Percentiles rank a stretch among this genome's conserved stretches.
Conservation (phyloP, 192 early-diverging fungal genomes). For the Gaertneriomyces semiglobifer region DNA sequence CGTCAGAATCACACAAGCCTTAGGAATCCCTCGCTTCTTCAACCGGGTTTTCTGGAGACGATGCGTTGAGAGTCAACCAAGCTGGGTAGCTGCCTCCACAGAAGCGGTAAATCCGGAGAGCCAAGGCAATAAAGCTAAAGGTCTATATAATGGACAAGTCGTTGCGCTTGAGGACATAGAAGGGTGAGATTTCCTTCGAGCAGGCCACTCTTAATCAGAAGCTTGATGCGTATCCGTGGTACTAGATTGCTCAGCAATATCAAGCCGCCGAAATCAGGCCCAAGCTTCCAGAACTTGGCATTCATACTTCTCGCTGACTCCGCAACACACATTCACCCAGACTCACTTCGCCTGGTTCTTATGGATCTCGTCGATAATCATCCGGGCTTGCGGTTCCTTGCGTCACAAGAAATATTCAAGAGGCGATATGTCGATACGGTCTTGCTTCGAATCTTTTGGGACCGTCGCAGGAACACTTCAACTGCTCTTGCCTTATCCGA, state of each 20-base stretch:
- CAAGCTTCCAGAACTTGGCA: not conserved
- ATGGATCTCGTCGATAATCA: slow-evolving; percentile 70
- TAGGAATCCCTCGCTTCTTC: slow-evolving; percentile 18
- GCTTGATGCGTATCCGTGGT: slow-evolving; percentile 42
- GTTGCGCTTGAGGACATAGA: slow-evolving; percentile 12
- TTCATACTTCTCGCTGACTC: not conserved
- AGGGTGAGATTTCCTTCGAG: slow-evolving; percentile 38
- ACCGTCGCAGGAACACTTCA: slow-evolving; percentile 58
- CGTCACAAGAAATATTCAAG: slow-evolving; percentile 75
- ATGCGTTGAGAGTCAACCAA: slow-evolving; percentile 12
- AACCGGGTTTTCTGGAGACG: slow-evolving; percentile 22
- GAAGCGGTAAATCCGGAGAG: no score
- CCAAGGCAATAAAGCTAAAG: not conserved
- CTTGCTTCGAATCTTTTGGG: slow-evolving; percentile 81
- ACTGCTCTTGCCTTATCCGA: slow-evolving; percentile 75
- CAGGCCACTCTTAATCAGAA: slow-evolving; percentile 65
- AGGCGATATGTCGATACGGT: slow-evolving; percentile 88
- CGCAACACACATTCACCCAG: not conserved
- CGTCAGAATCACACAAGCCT: slow-evolving; percentile 6
- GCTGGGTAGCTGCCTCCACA: not conserved
- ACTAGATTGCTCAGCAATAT: not conserved
- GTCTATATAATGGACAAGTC: not conserved
- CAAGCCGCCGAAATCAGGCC: not conserved
- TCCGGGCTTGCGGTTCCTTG: slow-evolving; percentile 82
- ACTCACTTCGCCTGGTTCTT: no score